A percentile compares a stretch with the other conserved stretches of the same genome.
These are phyloP conservation scores for Paramecium primaurelia DNA, from an alignment of 73 alveolate species.

Conservation along the genomic window DNA sequence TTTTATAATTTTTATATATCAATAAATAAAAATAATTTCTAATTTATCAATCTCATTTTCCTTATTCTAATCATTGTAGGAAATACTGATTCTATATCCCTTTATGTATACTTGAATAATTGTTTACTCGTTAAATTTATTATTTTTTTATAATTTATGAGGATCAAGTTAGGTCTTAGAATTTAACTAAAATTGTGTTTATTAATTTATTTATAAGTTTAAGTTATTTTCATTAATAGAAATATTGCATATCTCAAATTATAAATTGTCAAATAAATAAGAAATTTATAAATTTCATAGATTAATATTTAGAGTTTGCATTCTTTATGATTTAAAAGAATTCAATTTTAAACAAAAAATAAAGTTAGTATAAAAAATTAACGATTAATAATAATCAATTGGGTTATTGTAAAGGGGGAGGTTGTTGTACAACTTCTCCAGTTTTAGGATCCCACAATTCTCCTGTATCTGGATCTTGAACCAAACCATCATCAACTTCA, in stretches of 20 bases:
- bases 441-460: conserved; percentile 53
- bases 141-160: no score
- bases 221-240: no score
- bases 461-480: conserved; percentile 42
- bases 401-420: neutral
- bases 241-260: neutral
- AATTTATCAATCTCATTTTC: no score
- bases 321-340: no score
- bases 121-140: no score
- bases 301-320: no score
- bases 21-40: neutral
- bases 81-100: no score
- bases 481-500: conserved; percentile 14
- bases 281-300: no score
- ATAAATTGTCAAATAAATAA: no score
- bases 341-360: neutral
- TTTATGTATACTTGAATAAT: no score
- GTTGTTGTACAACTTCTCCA: conserved; percentile 35
- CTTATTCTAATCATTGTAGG: neutral
- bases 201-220: neutral
- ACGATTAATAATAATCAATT: neutral
- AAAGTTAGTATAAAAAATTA: neutral
- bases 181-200: no score
- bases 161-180: no score
- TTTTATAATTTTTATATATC: neutral